Base-by-base conservation (phyloP, 345 rosid genomes). In the Physaria fendleri region DNA sequence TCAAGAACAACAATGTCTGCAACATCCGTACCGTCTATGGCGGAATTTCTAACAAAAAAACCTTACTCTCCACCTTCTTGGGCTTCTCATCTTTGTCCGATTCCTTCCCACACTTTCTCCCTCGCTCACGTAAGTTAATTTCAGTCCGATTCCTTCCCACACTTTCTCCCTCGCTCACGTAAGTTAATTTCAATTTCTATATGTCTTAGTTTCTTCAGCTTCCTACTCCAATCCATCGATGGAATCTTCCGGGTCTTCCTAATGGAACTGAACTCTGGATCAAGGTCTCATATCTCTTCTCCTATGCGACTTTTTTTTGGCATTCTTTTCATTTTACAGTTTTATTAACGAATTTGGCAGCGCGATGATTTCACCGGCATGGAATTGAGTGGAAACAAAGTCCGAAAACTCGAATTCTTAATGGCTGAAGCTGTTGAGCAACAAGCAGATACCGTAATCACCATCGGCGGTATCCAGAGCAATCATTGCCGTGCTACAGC, bases 351-450 rank as follows among this genome's bases (percentile, higher is more conserved):
- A 56, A 62, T 39, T 33, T 46, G 5, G 56, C 42, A 89, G 96
- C 82, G 94, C 1, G 98, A 90, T 67, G 97, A 90, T 46, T 76
- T 85, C 10, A 76, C 97, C 0, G 97, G 97, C 17, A 82, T 90
- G 97, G 89, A 90, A 68, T 16, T 90, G 83, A 90, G 97, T 32
- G 98, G 97, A 2, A 90, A 90, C 77, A 90, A 87, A 71, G 95
- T 85, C 8, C 71, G 95, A 41, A 91, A 91, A 62, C 69, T 91
- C 65, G 98, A 91, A 50, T 91, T 91, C 65, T 71, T 91, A 40
- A 48, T 91, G 83, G 96, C 96, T 0, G 94, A 90, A 42, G 97
- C 94, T 2, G 83, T 91, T 47, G 80, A 79, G 11, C 78, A 81
- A 60, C 80, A 91, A 9, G 92, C 98, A n/a, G 95, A 92, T 41